Evolutionary conservation across 345 rosid species (phyloP).

Genomic region (Dipteronia dyeriana): DNA sequence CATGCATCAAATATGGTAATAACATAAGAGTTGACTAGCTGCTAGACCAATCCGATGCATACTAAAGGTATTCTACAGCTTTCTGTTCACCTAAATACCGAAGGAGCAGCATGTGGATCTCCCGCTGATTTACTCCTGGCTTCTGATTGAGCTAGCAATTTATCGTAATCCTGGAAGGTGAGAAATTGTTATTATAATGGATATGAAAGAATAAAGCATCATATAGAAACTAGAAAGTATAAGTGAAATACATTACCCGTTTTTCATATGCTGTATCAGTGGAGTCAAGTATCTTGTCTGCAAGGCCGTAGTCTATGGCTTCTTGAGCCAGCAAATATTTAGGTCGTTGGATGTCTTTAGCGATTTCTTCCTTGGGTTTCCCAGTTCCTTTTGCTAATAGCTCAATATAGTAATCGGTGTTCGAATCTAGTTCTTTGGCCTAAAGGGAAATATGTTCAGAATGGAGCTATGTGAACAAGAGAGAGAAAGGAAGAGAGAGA

Average conservation of each 20-base stretch:
- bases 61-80: background rate
- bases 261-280: conserved; percentile 59
- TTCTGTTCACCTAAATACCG: conserved; percentile 54
- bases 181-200: conserved; percentile 15
- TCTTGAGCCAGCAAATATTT: conserved; percentile 67
- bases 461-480: background rate
- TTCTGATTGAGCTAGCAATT: conserved; percentile 56
- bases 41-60: background rate
- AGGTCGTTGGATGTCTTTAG: conserved; percentile 65
- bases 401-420: conserved; percentile 65
- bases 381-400: conserved; percentile 78
- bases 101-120: conserved; percentile 59
- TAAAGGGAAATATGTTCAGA: conserved; percentile 21
- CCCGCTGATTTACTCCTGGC: conserved; percentile 63
- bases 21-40: conserved; percentile 1
- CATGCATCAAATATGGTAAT: background rate
- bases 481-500: background rate
- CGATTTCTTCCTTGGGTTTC: conserved; percentile 75
- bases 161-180: conserved; percentile 65
- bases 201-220: conserved; percentile 4
- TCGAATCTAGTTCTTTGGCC: conserved; percentile 85
- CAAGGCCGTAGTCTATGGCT: conserved; percentile 86
- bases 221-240: too few species aligned
- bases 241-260: conserved; percentile 44
- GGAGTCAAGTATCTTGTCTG: conserved; percentile 70